Conservation (phyloP, 1,139 yeast species). For the Debaryomyces sp. region DNA sequence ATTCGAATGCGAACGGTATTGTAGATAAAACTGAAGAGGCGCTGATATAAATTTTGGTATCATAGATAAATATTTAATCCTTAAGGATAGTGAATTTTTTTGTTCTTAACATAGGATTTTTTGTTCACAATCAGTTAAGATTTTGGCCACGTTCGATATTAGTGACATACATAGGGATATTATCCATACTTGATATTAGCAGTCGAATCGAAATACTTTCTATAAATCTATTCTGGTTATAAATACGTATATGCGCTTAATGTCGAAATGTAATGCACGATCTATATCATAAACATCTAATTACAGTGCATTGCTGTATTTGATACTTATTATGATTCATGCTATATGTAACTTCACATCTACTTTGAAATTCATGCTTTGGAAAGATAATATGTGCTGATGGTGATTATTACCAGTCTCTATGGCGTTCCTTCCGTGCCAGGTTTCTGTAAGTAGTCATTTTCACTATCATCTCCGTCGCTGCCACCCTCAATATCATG, state of each 20-base stretch:
- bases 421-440: too few relatives aligned
- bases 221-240: not conserved
- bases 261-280: not conserved
- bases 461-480: not conserved
- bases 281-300: not conserved
- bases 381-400: not conserved
- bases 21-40: conserved; percentile 15
- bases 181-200: too few relatives aligned
- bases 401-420: too few relatives aligned
- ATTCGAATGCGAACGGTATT: conserved; percentile 17
- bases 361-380: not conserved
- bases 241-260: not conserved
- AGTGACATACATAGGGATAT: not conserved
- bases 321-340: not conserved
- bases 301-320: not conserved
- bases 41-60: not conserved
- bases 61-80: not conserved
- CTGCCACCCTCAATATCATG: not conserved
- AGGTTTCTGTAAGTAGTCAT: not conserved
- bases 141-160: not conserved
- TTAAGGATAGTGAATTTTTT: too few relatives aligned
- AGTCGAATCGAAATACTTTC: not conserved
- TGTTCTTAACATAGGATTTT: too few relatives aligned
- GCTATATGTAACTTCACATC: not conserved
- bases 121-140: not conserved